Base-by-base conservation (phyloP, 2,329 filamentous ascomycete genomes). In the Aureobasidium sp. region DNA sequence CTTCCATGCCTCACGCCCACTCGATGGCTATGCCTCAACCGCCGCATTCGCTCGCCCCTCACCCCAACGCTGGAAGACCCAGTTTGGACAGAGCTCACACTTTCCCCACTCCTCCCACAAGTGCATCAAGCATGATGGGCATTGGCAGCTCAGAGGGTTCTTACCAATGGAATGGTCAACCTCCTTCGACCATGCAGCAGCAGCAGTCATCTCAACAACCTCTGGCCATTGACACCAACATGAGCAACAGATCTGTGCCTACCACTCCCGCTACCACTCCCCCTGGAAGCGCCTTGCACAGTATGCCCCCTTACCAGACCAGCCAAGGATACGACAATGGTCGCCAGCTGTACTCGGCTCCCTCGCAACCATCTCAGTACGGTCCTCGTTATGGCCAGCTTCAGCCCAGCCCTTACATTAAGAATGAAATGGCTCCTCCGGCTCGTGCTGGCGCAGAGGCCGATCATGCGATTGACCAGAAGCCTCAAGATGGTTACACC, bases 91-190 rank as follows among this genome's bases (percentile, higher is more conserved):
- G 93, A 59, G 88, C 92, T 17, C 89, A 96, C 73, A 96, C 92
- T 1, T 97, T 97, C 75, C 92, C 93, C 3, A 97, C 93, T 3
- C 93, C 93, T 39, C 92, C 93, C 1, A 90, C 92, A 0, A 97
- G 90, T 73, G 89, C 92, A n/a, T 94, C 92, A 0, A 90, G 91
- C 74, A 85, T 95, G 50, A 91, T 86, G 77, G 78, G 83, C 65
- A 90, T 96, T 82, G 86, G 86, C 50, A 83, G 83, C 66, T 86
- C 88, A 43, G 88, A 90, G 37, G 82, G 77, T 67, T 88, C 83
- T 44, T 96, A 93, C 73, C 88, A 92, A 71, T 97, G 92, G 90
- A 76, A 77, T 63, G 67, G 70, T 64, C 66, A 67, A 7, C 73
- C 73, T 51, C 74, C 75, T 27, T 73, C 75, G 29, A 76, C 70